These are phyloP conservation scores for Leishmania lainsoni DNA, from an alignment of 208 protist species.

Conservation along the genomic window DNA sequence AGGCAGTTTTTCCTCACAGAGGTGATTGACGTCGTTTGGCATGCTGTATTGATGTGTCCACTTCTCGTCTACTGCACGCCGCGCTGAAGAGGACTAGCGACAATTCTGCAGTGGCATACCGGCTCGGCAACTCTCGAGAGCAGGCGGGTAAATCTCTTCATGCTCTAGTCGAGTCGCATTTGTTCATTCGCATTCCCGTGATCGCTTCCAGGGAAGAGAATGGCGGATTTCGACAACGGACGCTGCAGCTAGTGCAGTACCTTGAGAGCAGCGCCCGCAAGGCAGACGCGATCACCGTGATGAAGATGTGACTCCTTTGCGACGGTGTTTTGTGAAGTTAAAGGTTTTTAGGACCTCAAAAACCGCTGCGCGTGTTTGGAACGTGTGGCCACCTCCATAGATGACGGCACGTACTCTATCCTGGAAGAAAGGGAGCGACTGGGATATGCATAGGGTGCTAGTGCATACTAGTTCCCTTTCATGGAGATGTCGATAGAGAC, in stretches of 20 bases:
- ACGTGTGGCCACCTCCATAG: too few relatives aligned
- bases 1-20: slow-evolving; percentile 15
- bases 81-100: not conserved
- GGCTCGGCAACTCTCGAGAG: not conserved
- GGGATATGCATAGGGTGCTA: not conserved
- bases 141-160: slow-evolving; percentile 13
- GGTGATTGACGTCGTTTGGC: slow-evolving; percentile 3
- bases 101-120: not conserved
- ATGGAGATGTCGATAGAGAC: too few relatives aligned
- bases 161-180: slow-evolving; percentile 11
- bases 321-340: not conserved
- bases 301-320: slow-evolving; percentile 26
- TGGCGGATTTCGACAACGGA: not conserved
- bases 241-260: slow-evolving; percentile 5
- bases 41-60: not conserved
- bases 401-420: not conserved
- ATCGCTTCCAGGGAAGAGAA: not conserved
- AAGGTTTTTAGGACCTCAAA: not conserved
- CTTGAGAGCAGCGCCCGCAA: slow-evolving; percentile 3
- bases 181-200: slow-evolving; percentile 6
- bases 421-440: not conserved
- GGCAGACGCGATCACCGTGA: not conserved
- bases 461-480: not conserved
- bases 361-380: not conserved
- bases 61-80: not conserved